phyloP scores from a whole-genome alignment of 2,329 filamentous ascomycete species.

The Penicillium polonicum region DNA sequence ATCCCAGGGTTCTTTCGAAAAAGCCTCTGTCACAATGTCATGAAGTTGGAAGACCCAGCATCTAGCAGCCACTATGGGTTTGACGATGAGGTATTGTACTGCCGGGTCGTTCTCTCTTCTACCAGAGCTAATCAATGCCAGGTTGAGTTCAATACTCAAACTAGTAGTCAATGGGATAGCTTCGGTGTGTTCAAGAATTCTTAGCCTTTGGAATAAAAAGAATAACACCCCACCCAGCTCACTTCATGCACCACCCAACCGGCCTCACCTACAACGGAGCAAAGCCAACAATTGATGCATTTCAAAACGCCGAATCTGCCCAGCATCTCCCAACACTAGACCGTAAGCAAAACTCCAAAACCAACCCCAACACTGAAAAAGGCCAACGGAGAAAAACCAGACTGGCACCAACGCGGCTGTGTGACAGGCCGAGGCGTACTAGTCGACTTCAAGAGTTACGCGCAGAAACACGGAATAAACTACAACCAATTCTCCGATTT shows the following conservation, averaged over 20 bases:
- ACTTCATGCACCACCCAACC: conserved; percentile 23
- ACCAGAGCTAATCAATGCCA: background rate
- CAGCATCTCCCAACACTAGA: conserved; percentile 26
- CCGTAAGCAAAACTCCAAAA: conserved; percentile 5
- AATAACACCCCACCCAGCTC: conserved; percentile 13
- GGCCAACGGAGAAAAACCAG: conserved; percentile 24
- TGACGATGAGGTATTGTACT: conserved; percentile 43
- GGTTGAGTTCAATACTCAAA: conserved; percentile 49
- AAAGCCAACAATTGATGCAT: conserved; percentile 26
- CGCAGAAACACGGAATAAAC: conserved; percentile 54
- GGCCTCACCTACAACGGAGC: conserved; percentile 36
- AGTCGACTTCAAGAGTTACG: conserved; percentile 57
- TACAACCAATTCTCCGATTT: conserved; percentile 54
- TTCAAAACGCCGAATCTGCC: conserved; percentile 8
- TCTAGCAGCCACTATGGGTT: conserved; percentile 39
- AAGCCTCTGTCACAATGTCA: conserved; percentile 31
- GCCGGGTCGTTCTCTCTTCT: background rate
- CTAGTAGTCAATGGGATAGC: conserved; percentile 48
- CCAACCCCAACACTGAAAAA: too few species aligned
- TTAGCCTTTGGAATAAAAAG: background rate
- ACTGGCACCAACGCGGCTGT: conserved; percentile 43
- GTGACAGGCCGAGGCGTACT: conserved; percentile 54
- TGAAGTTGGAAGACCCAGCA: conserved; percentile 29
- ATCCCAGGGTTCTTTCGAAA: conserved; percentile 39
- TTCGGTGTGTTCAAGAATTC: conserved; percentile 36